phyloP scores from a whole-genome alignment of 2,329 filamentous ascomycete species.

The Fusarium neocosmosporiellum region DNA sequence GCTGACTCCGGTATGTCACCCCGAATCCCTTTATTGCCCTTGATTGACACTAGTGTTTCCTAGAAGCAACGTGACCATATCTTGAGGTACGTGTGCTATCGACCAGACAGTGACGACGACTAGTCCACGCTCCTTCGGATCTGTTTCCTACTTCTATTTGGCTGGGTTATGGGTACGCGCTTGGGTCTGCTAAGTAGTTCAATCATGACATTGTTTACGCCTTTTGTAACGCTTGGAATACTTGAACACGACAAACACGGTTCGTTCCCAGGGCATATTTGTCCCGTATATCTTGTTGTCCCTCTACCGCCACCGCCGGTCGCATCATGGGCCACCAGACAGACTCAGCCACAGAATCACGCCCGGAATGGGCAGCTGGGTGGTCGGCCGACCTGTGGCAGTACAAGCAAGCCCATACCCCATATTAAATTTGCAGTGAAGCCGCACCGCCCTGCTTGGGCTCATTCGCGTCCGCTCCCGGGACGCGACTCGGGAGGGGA shows the following conservation, averaged over 20 bases:
- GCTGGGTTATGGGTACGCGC: not conserved
- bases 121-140: not conserved
- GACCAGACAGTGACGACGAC: not conserved
- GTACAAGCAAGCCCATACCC: not conserved
- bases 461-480: not conserved
- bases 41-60: not conserved
- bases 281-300: not conserved
- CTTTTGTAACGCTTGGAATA: not conserved
- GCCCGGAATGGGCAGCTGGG: not conserved
- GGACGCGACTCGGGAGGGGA: not conserved
- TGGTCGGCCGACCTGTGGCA: not conserved
- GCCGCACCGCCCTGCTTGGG: not conserved
- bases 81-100: not conserved
- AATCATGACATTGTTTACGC: not conserved
- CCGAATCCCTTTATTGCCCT: not conserved
- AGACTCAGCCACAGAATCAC: not conserved
- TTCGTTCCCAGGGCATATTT: not conserved
- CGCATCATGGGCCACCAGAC: not conserved
- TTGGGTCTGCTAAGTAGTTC: not conserved
- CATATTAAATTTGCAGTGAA: not conserved
- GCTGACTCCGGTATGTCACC: not conserved
- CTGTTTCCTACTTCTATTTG: not conserved
- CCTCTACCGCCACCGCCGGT: not conserved
- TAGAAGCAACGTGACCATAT: slow-evolving; percentile 1
- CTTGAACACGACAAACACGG: not conserved